phyloP scores from a whole-genome alignment of 2,329 filamentous ascomycete genomes.

The Sarocladiaceae sp. region DNA sequence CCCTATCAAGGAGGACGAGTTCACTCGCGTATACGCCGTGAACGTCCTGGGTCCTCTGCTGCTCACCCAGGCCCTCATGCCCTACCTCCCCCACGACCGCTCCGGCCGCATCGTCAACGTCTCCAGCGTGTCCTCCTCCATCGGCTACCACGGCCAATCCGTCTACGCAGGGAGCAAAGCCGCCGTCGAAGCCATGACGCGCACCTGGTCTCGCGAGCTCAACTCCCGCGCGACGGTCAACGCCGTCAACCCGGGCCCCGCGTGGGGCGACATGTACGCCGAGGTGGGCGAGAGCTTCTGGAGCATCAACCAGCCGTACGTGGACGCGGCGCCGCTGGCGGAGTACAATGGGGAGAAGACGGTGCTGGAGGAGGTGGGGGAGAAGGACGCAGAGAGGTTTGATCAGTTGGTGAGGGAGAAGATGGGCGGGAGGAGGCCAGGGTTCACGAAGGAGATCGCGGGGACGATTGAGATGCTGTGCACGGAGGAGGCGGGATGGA shows the following conservation, averaged over 20 bases:
- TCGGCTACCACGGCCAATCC: slow-evolving; percentile 47
- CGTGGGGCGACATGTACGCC: slow-evolving; percentile 47
- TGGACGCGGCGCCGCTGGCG: slow-evolving; percentile 28
- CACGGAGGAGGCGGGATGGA: slow-evolving; percentile 59
- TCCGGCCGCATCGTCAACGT: slow-evolving; percentile 51
- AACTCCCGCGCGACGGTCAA: slow-evolving; percentile 48
- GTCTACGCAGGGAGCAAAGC: slow-evolving; percentile 55
- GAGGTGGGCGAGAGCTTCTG: slow-evolving; percentile 26
- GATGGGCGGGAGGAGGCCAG: slow-evolving; percentile 28
- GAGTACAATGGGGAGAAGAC: slow-evolving; percentile 25
- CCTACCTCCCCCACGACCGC: slow-evolving; percentile 64
- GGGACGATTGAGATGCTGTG: slow-evolving; percentile 67
- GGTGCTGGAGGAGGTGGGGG: slow-evolving; percentile 22
- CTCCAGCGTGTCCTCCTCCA: slow-evolving; percentile 47
- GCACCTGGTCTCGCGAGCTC: slow-evolving; percentile 53
- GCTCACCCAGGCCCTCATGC: slow-evolving; percentile 65
- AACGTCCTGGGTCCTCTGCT: slow-evolving; percentile 80
- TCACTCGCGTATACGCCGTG: slow-evolving; percentile 65
- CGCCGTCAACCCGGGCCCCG: slow-evolving; percentile 51
- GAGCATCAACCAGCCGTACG: slow-evolving; percentile 31
- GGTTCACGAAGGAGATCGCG: slow-evolving; percentile 50
- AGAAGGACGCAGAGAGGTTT: slow-evolving; percentile 18
- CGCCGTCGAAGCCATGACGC: slow-evolving; percentile 52
- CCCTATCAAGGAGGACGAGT: slow-evolving; percentile 55
- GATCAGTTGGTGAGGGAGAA: slow-evolving; percentile 24